These are phyloP conservation scores for Rhododendron kiyosumense DNA, from an alignment of 148 eudicot genomes.

Conservation along the genomic window DNA sequence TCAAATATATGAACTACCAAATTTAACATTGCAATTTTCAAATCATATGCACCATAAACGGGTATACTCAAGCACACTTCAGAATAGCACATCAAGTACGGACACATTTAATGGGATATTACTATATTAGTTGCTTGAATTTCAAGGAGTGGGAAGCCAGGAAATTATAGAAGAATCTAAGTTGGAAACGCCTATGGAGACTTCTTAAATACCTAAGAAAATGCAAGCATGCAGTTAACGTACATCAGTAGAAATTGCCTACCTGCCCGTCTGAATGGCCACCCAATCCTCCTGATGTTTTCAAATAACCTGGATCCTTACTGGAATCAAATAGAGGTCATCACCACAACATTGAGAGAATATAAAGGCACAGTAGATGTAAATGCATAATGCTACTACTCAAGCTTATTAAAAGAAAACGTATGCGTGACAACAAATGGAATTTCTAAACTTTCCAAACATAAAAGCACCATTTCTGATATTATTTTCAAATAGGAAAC, in stretches of 20 bases:
- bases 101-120: not conserved
- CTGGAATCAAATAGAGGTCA: constrained; percentile 37
- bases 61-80: not conserved
- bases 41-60: not conserved
- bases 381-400: not conserved
- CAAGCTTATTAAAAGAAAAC: not conserved
- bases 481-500: not conserved
- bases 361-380: not conserved
- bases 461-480: not conserved
- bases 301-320: constrained; percentile 87
- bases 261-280: constrained; percentile 52
- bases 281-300: constrained; percentile 29
- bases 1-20: not conserved
- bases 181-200: not conserved
- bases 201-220: not conserved
- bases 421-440: not conserved
- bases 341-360: not conserved
- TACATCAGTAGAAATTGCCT: not conserved
- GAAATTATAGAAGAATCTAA: not conserved
- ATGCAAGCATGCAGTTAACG: not conserved
- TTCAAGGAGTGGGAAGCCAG: not conserved
- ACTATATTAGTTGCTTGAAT: not conserved
- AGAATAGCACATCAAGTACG: not conserved
- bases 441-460: not conserved
- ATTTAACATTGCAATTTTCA: not conserved